Base-by-base conservation (phyloP, 73 alveolate genomes). In the Paramecium biaurelia region DNA sequence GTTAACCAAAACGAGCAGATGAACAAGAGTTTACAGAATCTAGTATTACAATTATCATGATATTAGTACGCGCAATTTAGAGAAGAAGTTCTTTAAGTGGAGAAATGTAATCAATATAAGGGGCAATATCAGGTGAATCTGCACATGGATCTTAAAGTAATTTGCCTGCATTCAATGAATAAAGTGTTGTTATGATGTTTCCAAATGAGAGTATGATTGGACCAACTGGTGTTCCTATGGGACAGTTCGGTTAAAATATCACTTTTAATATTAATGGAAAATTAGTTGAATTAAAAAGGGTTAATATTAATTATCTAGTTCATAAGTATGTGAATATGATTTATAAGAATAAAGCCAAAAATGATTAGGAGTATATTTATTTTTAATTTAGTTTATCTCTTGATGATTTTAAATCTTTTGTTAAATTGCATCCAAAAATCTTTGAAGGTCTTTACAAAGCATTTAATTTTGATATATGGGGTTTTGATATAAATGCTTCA, bases 191-290 rank as follows among this genome's bases (percentile, higher is more conserved):
- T 2, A 79, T 79, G 90, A 79, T 79, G 90, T 79, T 79, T 24
- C 90, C 90, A 15, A 79, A 79, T 34, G 63, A 32, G 20, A 79
- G 90, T 43, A 79, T 79, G 90, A 45, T 79, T 20, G 90, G 90
- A 43, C 76, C 42, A 5, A 79, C 45, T 5, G 90, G 90, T 20
- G 90, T 79, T 79, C 90, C 90, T 0, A 45, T 79, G 72, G 90
- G 90, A 10, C 8, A 79, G 12, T 79, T 45, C 20, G 90, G 90
- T 24, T 79, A 79, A 41, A 79, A 45, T 42, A 26, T 79, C 2
- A 43, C 90, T 43, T 79, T 79, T 18, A 79, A 41, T 41, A 45
- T 79, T 11, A 47, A 79, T 79, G 90, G 90, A 23, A 79, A 47
- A 79, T 10, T 43, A 18, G 90, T 79, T 10, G 90, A 79, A 45